These are phyloP conservation scores for Paxillus involutus DNA, from an alignment of 768 basidiomycete species.

Conservation along the genomic window DNA sequence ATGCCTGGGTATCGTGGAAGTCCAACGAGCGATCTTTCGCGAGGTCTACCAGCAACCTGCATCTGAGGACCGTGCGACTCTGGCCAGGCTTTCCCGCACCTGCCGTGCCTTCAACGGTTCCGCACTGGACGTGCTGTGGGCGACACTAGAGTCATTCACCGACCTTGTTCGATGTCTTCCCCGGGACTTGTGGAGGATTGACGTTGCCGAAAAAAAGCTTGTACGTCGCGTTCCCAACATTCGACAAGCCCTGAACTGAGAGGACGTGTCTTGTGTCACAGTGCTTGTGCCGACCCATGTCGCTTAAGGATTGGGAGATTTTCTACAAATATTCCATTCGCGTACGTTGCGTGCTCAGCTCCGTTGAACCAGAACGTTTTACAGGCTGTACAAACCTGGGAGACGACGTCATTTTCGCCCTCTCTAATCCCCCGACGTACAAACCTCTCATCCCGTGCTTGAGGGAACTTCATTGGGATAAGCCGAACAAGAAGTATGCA, in stretches of 20 bases:
- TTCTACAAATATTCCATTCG: constrained; percentile 28
- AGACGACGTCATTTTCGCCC: constrained; percentile 24
- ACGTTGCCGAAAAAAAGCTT: constrained; percentile 5
- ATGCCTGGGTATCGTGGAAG: constrained; percentile 27
- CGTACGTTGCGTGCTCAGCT: constrained; percentile 12
- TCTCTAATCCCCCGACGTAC: constrained; percentile 22
- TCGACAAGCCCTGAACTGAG: constrained; percentile 3
- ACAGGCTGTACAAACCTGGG: constrained; percentile 4
- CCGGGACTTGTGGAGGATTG: constrained; percentile 25
- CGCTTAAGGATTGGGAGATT: constrained; percentile 26
- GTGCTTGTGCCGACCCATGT: constrained; percentile 25
- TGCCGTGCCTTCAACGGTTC: constrained; percentile 20
- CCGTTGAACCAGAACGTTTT: neutral
- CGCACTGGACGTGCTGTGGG: constrained; percentile 29
- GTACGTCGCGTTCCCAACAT: constrained; percentile 6
- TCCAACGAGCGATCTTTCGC: constrained; percentile 23
- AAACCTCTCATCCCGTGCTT: constrained; percentile 22
- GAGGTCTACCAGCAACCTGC: constrained; percentile 4
- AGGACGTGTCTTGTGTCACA: constrained; percentile 1
- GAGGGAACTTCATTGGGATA: constrained; percentile 19
- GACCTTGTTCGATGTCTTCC: constrained; percentile 25
- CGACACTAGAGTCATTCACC: constrained; percentile 17
- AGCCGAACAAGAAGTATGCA: constrained; percentile 11
- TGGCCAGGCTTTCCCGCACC: constrained; percentile 27
- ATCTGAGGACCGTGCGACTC: neutral